A percentile compares a stretch with the other conserved stretches of the same genome.
phyloP scores from a whole-genome alignment of 2,329 filamentous ascomycete species.

The Diplodia intermedia region DNA sequence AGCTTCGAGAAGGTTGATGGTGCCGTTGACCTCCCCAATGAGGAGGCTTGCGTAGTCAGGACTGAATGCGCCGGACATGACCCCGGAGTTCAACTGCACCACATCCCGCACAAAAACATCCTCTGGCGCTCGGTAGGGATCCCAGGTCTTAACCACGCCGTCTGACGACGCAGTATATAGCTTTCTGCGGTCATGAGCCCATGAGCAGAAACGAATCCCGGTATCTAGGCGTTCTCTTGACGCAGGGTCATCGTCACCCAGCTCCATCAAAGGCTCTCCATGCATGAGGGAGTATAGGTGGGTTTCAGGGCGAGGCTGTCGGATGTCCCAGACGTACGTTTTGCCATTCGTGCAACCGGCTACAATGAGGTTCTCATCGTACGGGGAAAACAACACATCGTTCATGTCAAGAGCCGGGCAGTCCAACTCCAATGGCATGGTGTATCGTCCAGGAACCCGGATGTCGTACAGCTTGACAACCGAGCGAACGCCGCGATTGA shows the following conservation, averaged over 20 bases:
- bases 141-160: slow-evolving; percentile 66
- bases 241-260: slow-evolving; percentile 48
- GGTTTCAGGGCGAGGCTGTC: slow-evolving; percentile 51
- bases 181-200: slow-evolving; percentile 59
- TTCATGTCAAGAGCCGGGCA: slow-evolving; percentile 68
- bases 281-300: slow-evolving; percentile 61
- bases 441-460: slow-evolving; percentile 41
- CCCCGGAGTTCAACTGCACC: slow-evolving; percentile 57
- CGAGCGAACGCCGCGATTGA: slow-evolving; percentile 54
- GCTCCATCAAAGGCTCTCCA: slow-evolving; percentile 57
- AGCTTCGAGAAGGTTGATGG: slow-evolving; percentile 59
- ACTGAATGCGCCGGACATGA: slow-evolving; percentile 66
- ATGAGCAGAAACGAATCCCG: slow-evolving; percentile 64
- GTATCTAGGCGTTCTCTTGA: slow-evolving; percentile 61
- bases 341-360: slow-evolving; percentile 66
- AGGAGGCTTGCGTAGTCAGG: slow-evolving; percentile 62
- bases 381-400: slow-evolving; percentile 61
- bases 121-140: slow-evolving; percentile 59
- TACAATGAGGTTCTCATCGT: slow-evolving; percentile 60
- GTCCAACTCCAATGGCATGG: slow-evolving; percentile 55
- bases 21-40: slow-evolving; percentile 64
- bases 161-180: slow-evolving; percentile 68
- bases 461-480: slow-evolving; percentile 62
- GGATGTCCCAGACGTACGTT: slow-evolving; percentile 67
- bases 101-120: slow-evolving; percentile 62